phyloP scores from a whole-genome alignment of 2,329 filamentous ascomycete genomes.

The Tolypocladium amazonense region DNA sequence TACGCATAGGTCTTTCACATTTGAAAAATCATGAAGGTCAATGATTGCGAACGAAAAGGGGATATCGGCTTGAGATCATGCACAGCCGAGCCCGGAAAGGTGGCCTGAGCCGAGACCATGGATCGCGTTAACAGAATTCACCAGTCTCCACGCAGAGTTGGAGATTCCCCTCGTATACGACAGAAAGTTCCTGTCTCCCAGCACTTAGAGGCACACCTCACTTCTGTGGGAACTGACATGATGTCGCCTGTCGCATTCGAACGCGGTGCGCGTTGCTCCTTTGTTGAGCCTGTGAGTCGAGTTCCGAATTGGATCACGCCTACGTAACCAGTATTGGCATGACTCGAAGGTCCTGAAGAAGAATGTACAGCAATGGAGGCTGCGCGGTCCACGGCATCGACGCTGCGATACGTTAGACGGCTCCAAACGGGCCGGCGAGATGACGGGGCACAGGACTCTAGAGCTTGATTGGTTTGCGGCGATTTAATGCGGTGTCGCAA shows the following conservation, averaged over 20 bases:
- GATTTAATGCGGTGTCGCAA: neutral
- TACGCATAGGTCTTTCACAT: neutral
- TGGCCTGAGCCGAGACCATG: neutral
- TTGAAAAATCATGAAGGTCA: too few relatives aligned
- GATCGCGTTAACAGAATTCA: neutral
- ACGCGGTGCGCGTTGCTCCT: neutral
- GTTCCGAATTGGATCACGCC: too few relatives aligned
- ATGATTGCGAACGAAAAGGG: neutral
- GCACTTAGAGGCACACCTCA: neutral
- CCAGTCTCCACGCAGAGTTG: neutral
- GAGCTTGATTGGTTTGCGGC: neutral
- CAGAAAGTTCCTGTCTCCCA: neutral
- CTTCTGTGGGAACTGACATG: neutral
- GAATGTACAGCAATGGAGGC: neutral
- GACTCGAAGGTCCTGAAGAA: neutral
- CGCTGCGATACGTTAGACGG: constrained; percentile 14
- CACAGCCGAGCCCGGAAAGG: neutral
- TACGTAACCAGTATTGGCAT: neutral
- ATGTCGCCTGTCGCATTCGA: neutral
- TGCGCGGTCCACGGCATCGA: constrained; percentile 12
- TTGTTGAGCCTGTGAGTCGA: neutral
- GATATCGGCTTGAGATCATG: neutral
- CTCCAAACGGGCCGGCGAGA: constrained; percentile 9
- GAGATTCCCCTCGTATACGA: too few relatives aligned
- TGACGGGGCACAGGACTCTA: neutral